phyloP scores from a whole-genome alignment of 306 rosid species.

The Begonia fuchsioides region DNA sequence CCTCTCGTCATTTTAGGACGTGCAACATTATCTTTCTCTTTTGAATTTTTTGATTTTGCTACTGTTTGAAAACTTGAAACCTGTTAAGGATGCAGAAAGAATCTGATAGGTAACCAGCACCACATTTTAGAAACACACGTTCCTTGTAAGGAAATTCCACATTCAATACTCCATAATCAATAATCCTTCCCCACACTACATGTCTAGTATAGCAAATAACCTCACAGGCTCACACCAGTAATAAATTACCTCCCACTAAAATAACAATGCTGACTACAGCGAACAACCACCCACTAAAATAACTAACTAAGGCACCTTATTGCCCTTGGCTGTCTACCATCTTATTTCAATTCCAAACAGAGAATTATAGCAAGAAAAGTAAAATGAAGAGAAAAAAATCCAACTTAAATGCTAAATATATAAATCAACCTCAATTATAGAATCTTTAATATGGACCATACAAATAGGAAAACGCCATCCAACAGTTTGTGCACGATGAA shows the following conservation, averaged over 20 bases:
- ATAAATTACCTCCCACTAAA: no score
- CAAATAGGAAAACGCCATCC: constrained; percentile 83
- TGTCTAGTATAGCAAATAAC: no score
- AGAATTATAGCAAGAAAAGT: neutral
- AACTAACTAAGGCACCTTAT: no score
- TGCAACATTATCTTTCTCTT: constrained; percentile 11
- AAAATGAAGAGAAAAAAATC: neutral
- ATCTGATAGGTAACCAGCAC: neutral
- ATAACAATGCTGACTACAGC: no score
- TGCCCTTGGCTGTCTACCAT: no score
- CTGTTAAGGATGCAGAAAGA: constrained; percentile 24
- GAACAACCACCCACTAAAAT: no score
- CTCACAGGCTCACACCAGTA: no score
- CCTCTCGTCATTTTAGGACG: constrained; percentile 28
- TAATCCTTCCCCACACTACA: no score
- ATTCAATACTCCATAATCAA: no score
- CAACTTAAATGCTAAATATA: constrained; percentile 2
- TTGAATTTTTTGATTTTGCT: constrained; percentile 12
- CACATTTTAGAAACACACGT: no score
- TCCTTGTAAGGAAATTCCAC: no score
- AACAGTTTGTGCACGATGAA: constrained; percentile 30
- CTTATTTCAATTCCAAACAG: no score
- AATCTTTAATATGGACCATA: constrained; percentile 40
- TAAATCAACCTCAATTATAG: constrained; percentile 53
- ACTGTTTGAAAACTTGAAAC: constrained; percentile 81